A percentile compares a stretch with the other conserved stretches of the same genome.
These are phyloP conservation scores for Hyaloperonospora brassicae DNA, from an alignment of 352 stramenopile species.

Conservation along the genomic window DNA sequence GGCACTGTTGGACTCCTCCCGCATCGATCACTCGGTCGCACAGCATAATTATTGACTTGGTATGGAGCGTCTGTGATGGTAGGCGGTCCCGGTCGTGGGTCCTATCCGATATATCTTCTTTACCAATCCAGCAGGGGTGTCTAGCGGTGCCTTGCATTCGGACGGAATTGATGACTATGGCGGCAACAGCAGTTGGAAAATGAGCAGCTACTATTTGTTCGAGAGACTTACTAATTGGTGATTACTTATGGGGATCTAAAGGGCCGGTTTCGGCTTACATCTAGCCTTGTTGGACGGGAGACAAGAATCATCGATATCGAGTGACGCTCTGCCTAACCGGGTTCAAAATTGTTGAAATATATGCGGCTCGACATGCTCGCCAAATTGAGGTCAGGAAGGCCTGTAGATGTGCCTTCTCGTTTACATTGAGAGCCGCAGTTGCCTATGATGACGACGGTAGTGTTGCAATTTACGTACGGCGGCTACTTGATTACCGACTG, in stretches of 20 bases:
- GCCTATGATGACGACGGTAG: neutral
- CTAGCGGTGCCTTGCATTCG: neutral
- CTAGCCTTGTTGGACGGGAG: neutral
- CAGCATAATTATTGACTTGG: neutral
- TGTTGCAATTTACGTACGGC: neutral
- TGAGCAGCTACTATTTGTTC: no score
- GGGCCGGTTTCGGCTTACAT: neutral
- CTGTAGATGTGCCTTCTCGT: no score
- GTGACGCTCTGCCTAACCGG: neutral
- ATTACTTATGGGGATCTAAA: neutral
- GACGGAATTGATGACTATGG: neutral
- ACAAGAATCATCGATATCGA: neutral
- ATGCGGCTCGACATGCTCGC: no score
- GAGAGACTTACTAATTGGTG: no score
- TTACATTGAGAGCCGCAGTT: no score
- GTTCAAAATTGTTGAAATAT: neutral
- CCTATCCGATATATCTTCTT: neutral
- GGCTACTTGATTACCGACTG: neutral
- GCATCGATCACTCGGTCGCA: neutral
- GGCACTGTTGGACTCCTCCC: no score
- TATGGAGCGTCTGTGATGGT: neutral
- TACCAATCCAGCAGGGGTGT: neutral
- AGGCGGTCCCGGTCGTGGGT: neutral
- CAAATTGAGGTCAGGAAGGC: no score
- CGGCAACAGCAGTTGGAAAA: no score